Percentiles rank a stretch among this genome's conserved stretches.
phyloP scores from a whole-genome alignment of 495 filamentous ascomycete genomes.

The Schizothecium vesticola region DNA sequence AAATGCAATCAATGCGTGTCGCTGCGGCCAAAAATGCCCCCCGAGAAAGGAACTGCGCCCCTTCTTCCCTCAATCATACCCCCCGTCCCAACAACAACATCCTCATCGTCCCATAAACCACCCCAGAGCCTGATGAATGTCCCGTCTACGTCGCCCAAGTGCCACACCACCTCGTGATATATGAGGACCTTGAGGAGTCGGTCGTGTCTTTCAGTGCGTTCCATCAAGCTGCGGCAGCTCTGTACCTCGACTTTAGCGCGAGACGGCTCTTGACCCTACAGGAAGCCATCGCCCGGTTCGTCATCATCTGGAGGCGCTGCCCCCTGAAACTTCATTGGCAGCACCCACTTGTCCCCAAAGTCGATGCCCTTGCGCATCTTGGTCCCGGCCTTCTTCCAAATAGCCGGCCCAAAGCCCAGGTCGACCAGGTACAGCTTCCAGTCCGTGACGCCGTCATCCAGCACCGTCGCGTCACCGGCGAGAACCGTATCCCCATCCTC shows the following conservation, averaged over 20 bases:
- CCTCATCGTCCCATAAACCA: not conserved
- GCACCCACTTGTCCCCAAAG: conserved; percentile 81
- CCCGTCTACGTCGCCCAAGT: not conserved
- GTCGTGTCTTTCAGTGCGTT: not conserved
- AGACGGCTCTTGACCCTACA: not conserved
- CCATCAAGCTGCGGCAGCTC: not conserved
- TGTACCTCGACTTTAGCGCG: not conserved
- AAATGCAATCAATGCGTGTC: not conserved
- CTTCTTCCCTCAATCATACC: not conserved
- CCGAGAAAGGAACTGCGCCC: not conserved
- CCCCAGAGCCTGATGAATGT: not conserved
- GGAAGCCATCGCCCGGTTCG: conserved; percentile 36
- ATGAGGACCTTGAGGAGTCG: not conserved
- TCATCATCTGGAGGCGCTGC: conserved; percentile 36
- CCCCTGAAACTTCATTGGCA: conserved; percentile 52
- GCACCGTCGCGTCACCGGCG: conserved; percentile 15
- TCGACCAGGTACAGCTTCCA: conserved; percentile 82
- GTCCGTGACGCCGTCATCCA: conserved; percentile 31
- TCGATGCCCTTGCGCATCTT: conserved; percentile 73
- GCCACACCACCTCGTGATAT: not conserved
- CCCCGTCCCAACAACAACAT: not conserved
- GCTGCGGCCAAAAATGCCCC: not conserved
- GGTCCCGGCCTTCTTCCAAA: conserved; percentile 83
- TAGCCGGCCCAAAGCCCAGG: conserved; percentile 72
- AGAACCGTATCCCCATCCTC: conserved; percentile 36